These are phyloP conservation scores for Wickerhamiella lipophila DNA, from an alignment of 805 yeast genomes.

Conservation along the genomic window DNA sequence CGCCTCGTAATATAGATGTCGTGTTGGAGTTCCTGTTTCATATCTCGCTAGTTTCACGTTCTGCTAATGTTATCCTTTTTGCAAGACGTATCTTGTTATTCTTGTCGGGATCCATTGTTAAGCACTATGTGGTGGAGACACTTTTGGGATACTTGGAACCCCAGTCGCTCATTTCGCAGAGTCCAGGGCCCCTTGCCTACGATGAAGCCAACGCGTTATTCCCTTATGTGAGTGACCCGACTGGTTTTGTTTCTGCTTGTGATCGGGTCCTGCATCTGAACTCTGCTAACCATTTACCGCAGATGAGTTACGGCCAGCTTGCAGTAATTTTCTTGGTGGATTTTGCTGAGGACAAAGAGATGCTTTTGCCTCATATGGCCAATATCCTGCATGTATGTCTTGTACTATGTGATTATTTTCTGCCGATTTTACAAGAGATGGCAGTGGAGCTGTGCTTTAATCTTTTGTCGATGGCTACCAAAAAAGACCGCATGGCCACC, in stretches of 20 bases:
- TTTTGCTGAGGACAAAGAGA: constrained; percentile 51
- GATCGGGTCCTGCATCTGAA: constrained; percentile 28
- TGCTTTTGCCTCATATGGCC: constrained; percentile 50
- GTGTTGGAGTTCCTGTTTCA: constrained; percentile 58
- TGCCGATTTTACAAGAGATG: constrained; percentile 69
- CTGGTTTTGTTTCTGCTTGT: constrained; percentile 40
- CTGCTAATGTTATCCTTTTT: constrained; percentile 60
- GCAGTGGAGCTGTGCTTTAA: constrained; percentile 66
- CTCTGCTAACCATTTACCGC: constrained; percentile 29
- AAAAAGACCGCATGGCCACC: constrained; percentile 11
- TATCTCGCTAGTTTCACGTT: constrained; percentile 56
- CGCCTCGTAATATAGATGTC: constrained; percentile 47
- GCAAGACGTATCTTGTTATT: constrained; percentile 74
- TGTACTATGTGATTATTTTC: constrained; percentile 77
- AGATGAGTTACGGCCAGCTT: constrained; percentile 77
- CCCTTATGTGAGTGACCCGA: constrained; percentile 68
- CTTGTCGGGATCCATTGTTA: constrained; percentile 39
- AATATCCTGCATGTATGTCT: constrained; percentile 65
- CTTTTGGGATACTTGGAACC: constrained; percentile 67
- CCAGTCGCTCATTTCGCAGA: constrained; percentile 75
- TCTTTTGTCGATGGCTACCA: constrained; percentile 34
- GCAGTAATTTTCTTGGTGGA: constrained; percentile 80
- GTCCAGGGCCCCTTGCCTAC: constrained; percentile 28
- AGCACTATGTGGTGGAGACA: constrained; percentile 43
- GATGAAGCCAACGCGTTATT: constrained; percentile 32